Evolutionary conservation across 2,329 filamentous ascomycete genomes (phyloP), one percentile per base, ranked within the genome.

Genomic region (Claviceps sorghi): DNA sequence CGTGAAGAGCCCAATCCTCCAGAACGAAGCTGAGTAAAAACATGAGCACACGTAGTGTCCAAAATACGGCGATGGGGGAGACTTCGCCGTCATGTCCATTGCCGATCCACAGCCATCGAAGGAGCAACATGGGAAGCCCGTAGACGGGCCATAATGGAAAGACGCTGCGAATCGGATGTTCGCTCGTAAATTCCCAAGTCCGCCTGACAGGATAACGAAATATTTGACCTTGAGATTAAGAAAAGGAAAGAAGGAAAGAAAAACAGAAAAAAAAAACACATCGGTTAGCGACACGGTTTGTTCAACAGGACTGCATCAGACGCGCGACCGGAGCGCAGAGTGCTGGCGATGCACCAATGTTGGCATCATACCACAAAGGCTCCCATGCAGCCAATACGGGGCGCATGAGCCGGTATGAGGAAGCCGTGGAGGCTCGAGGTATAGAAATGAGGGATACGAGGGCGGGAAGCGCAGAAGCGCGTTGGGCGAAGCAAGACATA

Each of bases 101-200:
- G 52, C 89, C 91, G 60, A 87, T 83, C 83, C 88, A 95, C 53
- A 97, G 76, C 88, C 89, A 96, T 67, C 88, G 86, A 61, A 98
- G 71, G 30, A 97, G 75, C 57, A 89, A 83, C 87, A 98, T 94
- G 50, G 93, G 93, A 61, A 95, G 75, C 56, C 89, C 91, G 69
- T 97, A 98, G 58, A 90, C 82, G 22, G 90, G 86, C 90, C 91
- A 96, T 79, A 98, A 71, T 57, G 93, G 93, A 64, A 97, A 96
- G 62, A 95, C 83, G 73, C 93, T 97, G 67, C 93, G 89, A 60
- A 98, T 89, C 52, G 93, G 93, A 58, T 85, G 72, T 44, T 84
- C 80, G 64, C 83, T 85, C 46, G 89, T 95, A 66, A 97, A 98
- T 69, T 98, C 93, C 93, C 93, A 98, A 40, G 93, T 95, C 61